Conservation (phyloP, 352 stramenopile species). For the Pythium brassicae region DNA sequence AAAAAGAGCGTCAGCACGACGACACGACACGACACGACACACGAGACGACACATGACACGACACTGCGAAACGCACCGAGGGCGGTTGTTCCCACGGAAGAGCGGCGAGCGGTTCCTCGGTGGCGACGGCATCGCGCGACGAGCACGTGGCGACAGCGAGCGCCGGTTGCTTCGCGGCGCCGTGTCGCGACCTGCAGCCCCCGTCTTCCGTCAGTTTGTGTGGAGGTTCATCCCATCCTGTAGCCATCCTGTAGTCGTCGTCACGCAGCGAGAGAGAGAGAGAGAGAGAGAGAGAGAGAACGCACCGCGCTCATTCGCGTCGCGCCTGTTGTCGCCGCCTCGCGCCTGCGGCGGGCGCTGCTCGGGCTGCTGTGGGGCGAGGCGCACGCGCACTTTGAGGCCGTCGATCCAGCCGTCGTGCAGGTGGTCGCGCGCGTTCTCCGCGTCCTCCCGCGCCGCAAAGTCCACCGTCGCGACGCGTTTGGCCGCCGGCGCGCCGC, state of each 20-base stretch:
- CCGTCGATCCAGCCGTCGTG: constrained; percentile 84
- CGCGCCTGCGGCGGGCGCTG: neutral
- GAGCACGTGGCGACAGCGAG: constrained; percentile 9
- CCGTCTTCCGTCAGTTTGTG: no score
- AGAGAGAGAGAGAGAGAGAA: neutral
- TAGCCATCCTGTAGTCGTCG: no score
- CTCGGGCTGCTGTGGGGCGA: constrained; percentile 11
- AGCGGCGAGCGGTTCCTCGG: constrained; percentile 6
- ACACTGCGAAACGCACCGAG: constrained; percentile 3
- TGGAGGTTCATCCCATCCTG: no score
- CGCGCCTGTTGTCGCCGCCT: neutral
- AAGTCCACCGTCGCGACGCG: constrained; percentile 59
- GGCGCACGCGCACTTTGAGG: constrained; percentile 62
- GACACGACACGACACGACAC: neutral
- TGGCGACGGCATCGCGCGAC: constrained; percentile 6
- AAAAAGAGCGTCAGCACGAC: neutral
- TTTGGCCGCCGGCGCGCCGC: constrained; percentile 12
- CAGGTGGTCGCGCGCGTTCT: constrained; percentile 67
- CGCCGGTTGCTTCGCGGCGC: constrained; percentile 3
- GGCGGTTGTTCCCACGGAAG: constrained; percentile 3
- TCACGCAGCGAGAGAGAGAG: neutral
- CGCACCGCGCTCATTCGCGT: neutral
- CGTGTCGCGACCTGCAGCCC: constrained; percentile 2
- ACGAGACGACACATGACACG: neutral
- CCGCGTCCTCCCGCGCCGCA: constrained; percentile 37